Conservation (phyloP, 495 filamentous ascomycete genomes). For the Sphaerosporella brunnea region DNA sequence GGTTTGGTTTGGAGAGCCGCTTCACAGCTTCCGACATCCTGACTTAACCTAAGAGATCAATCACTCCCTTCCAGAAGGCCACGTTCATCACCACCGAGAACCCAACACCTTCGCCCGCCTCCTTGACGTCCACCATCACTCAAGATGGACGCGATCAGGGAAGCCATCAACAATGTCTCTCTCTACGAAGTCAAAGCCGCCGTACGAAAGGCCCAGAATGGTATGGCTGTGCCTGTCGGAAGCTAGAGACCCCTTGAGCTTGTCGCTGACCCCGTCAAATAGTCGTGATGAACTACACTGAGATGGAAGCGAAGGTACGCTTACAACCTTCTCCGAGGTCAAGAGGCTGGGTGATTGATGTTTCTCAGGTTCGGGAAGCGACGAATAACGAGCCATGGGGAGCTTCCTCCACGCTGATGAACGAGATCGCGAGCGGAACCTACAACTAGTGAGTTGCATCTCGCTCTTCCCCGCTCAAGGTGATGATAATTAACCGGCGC, state of each 20-base stretch:
- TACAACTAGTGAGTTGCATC: conserved; percentile 72
- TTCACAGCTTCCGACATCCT: too few species aligned
- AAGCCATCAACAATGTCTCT: conserved; percentile 82
- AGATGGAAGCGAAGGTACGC: conserved; percentile 93
- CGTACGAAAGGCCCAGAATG: conserved; percentile 96
- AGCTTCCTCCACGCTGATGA: conserved; percentile 75
- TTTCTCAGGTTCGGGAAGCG: conserved; percentile 71
- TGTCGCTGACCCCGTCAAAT: conserved; percentile 7
- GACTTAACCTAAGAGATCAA: too few species aligned
- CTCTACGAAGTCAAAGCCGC: conserved; percentile 96
- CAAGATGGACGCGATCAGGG: conserved; percentile 74
- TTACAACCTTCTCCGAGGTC: too few species aligned
- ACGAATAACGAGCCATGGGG: conserved; percentile 98
- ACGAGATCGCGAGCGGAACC: conserved; percentile 95
- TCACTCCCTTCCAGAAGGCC: too few species aligned
- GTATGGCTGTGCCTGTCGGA: conserved; percentile 33
- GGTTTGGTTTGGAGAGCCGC: too few species aligned
- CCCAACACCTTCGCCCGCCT: too few species aligned
- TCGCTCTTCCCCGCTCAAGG: too few species aligned
- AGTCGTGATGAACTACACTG: conserved; percentile 99
- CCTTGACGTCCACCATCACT: too few species aligned
- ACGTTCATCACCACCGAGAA: too few species aligned
- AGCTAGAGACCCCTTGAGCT: conserved; percentile 8
- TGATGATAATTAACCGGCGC: neutral
- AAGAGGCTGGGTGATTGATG: too few species aligned